These are phyloP conservation scores for Erythrophleum ivorense DNA, from an alignment of 331 rosid species.

Conservation along the genomic window DNA sequence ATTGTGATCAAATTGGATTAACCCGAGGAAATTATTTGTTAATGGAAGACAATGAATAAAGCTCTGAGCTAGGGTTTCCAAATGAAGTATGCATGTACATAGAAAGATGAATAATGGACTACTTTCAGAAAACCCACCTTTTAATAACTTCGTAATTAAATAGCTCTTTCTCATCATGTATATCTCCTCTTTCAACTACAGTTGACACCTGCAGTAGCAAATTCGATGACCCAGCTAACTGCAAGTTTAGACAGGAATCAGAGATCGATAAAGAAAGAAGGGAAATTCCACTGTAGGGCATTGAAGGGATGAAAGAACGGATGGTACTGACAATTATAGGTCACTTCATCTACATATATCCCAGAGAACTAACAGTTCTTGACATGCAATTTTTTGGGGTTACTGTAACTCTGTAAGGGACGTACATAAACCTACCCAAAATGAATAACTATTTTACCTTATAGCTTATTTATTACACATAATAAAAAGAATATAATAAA, in stretches of 20 bases:
- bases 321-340: slow-evolving; percentile 54
- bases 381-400: background rate
- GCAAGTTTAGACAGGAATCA: slow-evolving; percentile 40
- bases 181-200: slow-evolving; percentile 15
- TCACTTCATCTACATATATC: slow-evolving; percentile 66
- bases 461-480: too few species aligned
- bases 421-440: slow-evolving; percentile 38
- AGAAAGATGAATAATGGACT: slow-evolving; percentile 7
- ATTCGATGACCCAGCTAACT: slow-evolving; percentile 32
- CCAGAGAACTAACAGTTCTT: slow-evolving; percentile 41
- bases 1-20: slow-evolving; percentile 31
- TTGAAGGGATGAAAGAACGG: slow-evolving; percentile 43
- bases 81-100: background rate
- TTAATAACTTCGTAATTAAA: background rate
- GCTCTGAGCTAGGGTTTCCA: slow-evolving; percentile 41
- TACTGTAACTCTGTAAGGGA: background rate
- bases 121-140: background rate
- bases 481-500: too few species aligned
- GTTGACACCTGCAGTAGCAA: slow-evolving; percentile 6
- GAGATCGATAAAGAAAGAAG: background rate
- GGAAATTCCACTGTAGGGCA: slow-evolving; percentile 38
- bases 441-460: slow-evolving; percentile 26
- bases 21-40: background rate
- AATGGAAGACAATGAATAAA: background rate
- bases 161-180: background rate